Base-by-base conservation (phyloP, 2,329 filamentous ascomycete genomes). In the Fusarium tanahbumbuense region DNA sequence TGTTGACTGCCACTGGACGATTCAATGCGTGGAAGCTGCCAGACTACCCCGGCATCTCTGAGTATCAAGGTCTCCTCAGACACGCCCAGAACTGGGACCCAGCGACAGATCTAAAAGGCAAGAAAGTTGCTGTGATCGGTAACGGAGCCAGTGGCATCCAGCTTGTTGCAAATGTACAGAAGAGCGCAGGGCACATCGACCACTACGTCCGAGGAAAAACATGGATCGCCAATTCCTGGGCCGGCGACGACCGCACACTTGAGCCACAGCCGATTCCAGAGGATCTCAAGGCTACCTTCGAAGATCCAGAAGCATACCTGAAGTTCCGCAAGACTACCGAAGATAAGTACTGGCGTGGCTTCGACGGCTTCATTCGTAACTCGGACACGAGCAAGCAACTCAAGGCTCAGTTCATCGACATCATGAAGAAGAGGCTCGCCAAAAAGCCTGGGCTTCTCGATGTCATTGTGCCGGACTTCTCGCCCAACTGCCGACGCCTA, bases 1-100 rank as follows among this genome's bases (percentile, higher is more conserved):
- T 92, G 2, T 80, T 92, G 23, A 87, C 86, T 3, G 88, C 89
- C 6, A 85, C 89, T 61, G 90, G 89, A 5, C 83, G 86, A 25
- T 90, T 58, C 79, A 91, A 91, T 72, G 84, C 84, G 23, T 90
- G 87, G 86, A 86, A 85, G 61, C 12, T 58, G 6, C 55, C 55
- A 1, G 78, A 88, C 28, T 89, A 89, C 67, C 84, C 85, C 5
- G 88, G 88, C 0, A 82, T 88, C 27, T 58, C 82, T 0, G 78
- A 85, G 4, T 90, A 83, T 76, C 79, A 84, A 73, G 55, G 55
- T 6, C 55, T 53, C 18, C 55, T 58, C 37, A 20, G 55, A 52
- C 55, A 58, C 18, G 48, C 46, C 18, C 48, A 50, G n/a, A 58
- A 54, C 16, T 54, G 50, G 50, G 40, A 54, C 25, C 50, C 50